A percentile compares a stretch with the other conserved stretches of the same genome.
Conservation (phyloP, 345 rosid genomes). For the Populus tremula region DNA sequence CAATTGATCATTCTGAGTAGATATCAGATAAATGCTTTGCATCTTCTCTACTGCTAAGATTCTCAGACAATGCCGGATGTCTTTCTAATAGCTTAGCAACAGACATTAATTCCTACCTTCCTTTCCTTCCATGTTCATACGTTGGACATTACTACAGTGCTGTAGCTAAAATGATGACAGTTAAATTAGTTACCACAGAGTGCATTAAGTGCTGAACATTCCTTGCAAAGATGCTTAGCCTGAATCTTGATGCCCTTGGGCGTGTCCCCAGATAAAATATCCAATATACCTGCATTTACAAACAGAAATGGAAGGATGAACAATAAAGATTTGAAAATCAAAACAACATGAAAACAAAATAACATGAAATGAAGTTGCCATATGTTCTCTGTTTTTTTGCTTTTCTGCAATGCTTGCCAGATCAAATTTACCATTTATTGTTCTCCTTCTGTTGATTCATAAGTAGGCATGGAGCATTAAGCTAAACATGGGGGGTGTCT, state of each 20-base stretch:
- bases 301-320: slow-evolving; percentile 17
- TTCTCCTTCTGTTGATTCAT: too few relatives aligned
- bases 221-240: slow-evolving; percentile 71
- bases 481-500: too few relatives aligned
- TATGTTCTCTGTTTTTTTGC: too few relatives aligned
- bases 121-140: background rate
- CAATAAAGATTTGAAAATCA: background rate
- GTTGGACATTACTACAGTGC: background rate
- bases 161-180: background rate
- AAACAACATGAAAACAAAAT: background rate
- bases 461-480: too few relatives aligned
- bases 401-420: too few relatives aligned
- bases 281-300: slow-evolving; percentile 63
- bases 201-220: slow-evolving; percentile 66
- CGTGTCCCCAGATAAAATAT: slow-evolving; percentile 83
- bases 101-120: background rate
- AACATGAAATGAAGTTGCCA: background rate
- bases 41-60: too few relatives aligned
- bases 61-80: too few relatives aligned
- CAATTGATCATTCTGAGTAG: too few relatives aligned
- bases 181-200: too few relatives aligned
- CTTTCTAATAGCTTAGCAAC: too few relatives aligned
- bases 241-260: slow-evolving; percentile 85
- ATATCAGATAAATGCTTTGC: too few relatives aligned
- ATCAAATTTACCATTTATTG: too few relatives aligned